These are phyloP conservation scores for Raphanus sativus DNA, from an alignment of 345 rosid species.

Conservation along the genomic window DNA sequence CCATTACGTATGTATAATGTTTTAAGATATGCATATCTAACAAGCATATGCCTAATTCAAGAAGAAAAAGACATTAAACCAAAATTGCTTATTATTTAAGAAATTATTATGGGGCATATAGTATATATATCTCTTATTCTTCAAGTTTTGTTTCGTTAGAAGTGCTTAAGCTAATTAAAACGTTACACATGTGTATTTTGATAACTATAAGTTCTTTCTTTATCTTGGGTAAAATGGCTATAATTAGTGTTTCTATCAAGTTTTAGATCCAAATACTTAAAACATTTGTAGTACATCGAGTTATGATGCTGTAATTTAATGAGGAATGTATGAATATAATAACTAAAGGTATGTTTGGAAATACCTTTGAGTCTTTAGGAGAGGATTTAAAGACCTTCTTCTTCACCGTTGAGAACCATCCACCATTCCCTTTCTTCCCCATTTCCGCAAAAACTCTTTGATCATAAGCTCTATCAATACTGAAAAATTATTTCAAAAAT, in stretches of 20 bases:
- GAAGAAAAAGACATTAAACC: conserved; percentile 32
- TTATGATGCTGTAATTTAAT: not conserved
- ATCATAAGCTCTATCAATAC: conserved; percentile 16
- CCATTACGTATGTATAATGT: not conserved
- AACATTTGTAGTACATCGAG: conserved; percentile 9
- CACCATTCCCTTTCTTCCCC: conserved; percentile 85
- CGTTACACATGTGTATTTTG: not conserved
- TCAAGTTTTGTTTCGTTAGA: conserved; percentile 11
- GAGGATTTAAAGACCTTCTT: conserved; percentile 78
- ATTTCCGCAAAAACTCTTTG: conserved; percentile 43
- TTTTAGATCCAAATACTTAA: not conserved
- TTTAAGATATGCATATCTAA: not conserved
- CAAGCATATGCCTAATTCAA: conserved; percentile 9
- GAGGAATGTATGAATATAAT: not conserved
- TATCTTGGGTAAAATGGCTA: not conserved
- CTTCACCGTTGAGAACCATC: conserved; percentile 91
- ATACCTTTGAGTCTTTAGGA: conserved; percentile 66
- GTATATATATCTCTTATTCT: not conserved
- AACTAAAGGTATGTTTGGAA: not conserved
- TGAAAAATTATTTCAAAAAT: not conserved
- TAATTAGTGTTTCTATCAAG: not conserved
- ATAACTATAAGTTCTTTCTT: not conserved
- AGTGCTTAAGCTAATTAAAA: conserved; percentile 5
- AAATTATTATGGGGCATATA: conserved; percentile 15
- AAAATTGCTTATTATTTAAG: conserved; percentile 28